Evolutionary conservation across 2,329 filamentous ascomycete genomes (phyloP), one percentile per base, ranked within the genome.

Genomic region (Colletotrichum sp.): DNA sequence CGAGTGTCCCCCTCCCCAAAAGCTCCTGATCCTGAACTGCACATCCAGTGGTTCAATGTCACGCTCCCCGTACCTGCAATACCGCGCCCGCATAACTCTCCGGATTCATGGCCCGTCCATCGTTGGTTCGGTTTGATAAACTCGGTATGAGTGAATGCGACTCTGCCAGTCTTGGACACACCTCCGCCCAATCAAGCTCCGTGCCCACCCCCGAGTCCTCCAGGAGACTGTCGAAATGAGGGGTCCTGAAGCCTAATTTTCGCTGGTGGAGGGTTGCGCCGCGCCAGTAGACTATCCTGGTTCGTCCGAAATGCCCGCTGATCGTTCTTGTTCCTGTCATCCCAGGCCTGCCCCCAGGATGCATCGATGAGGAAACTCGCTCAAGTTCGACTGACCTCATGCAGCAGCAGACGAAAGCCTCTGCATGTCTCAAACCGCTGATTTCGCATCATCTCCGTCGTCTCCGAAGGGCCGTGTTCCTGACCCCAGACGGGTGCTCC

Each of bases 391-490:
- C 18, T 59, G 30, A 16, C 63, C 68, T 63, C 24, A 49, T 64
- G 16, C 34, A 52, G 34, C 36, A 49, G 34, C 57, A 21, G 68
- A 34, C 57, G 18, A 13, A 59, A 39, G 26, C n/a, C 52, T 16
- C 68, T 49, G 68, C 62, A 26, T 55, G 28, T 55, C 26, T 28
- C n/a, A 21, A 21, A 21, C 2, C 34, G 36, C 8, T 52, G 28
- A 21, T 57, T 9, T 6, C n/a, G 15, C n/a, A 32, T 9, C 21
- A 10, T n/a, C 70, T 69, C 73, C 73, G 73, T 69, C 73, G 73
- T 73, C 32, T 76, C 73, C 70, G 64, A 69, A 76, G 73, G 73
- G 70, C 64, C 70, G 70, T 65, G 26, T 65, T 73, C 73, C 73
- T 69, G 59, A 18, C 49, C 64, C 70, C 70, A 76, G 64, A 76